phyloP scores from a whole-genome alignment of 2,329 filamentous ascomycete genomes.

The Septoria petroselini region DNA sequence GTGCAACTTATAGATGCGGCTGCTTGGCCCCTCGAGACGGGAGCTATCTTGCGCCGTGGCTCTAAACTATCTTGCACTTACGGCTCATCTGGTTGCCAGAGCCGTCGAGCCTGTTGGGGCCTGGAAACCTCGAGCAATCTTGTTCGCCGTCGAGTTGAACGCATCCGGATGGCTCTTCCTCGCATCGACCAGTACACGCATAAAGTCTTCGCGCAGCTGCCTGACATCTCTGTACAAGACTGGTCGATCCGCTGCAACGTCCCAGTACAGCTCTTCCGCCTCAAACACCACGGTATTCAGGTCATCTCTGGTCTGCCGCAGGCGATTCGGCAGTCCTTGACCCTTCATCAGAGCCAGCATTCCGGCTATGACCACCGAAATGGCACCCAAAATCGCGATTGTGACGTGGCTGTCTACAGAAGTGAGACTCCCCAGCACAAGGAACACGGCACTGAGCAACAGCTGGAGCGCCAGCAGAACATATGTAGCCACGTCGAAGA shows the following conservation, averaged over 20 bases:
- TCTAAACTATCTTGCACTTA: too few species aligned
- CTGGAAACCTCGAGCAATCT: constrained; percentile 13
- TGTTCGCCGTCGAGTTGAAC: constrained; percentile 30
- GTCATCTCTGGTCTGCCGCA: constrained; percentile 37
- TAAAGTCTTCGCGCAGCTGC: constrained; percentile 37
- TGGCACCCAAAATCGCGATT: constrained; percentile 35
- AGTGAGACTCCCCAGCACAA: constrained; percentile 36
- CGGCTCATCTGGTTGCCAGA: too few species aligned
- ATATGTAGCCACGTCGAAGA: constrained; percentile 35
- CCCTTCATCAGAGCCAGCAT: constrained; percentile 32
- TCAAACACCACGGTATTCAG: constrained; percentile 36
- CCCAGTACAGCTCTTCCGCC: constrained; percentile 40
- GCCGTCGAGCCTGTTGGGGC: not conserved
- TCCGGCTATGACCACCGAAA: constrained; percentile 38
- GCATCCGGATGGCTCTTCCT: constrained; percentile 39
- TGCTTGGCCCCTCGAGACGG: too few species aligned
- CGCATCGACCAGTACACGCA: constrained; percentile 35
- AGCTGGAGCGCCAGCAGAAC: constrained; percentile 37
- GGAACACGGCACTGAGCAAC: constrained; percentile 38
- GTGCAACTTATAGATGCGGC: not conserved
- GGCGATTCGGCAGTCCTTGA: constrained; percentile 24
- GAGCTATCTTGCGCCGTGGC: too few species aligned
- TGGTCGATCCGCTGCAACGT: constrained; percentile 33
- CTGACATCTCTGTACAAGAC: constrained; percentile 37
- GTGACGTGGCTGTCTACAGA: constrained; percentile 33